Base-by-base conservation (phyloP, 1,284 basidiomycete genomes). In the Leccinum griseonigrum region DNA sequence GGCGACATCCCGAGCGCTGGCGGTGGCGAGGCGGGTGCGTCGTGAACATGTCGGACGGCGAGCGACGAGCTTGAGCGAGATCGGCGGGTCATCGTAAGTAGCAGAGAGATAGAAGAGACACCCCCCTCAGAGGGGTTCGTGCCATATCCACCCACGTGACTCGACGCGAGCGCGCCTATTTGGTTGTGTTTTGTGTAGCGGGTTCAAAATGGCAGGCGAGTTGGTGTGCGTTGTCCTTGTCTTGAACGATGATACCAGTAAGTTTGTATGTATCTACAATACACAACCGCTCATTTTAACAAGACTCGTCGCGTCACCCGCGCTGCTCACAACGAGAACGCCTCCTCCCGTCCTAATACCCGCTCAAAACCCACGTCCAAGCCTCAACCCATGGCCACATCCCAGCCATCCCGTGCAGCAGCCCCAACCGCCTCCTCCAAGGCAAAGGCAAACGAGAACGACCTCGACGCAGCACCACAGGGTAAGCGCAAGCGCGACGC, bases 401-500 rank as follows among this genome's bases (percentile, higher is more conserved):
- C 76, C 11, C 79, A 79, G 28, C 74, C 75, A 53, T 29, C 32
- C 62, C 79, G 83, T 50, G 80, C 78, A 56, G 77, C 4, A 36
- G 53, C 32, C 0, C 31, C 53, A 18, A 54, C 53, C 11, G 81
- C 80, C 2, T 79, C 82, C 14, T 84, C 83, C 16, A 77, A 78
- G 68, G 84, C 82, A 14, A 85, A 83, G 66, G 72, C 73, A 8
- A 74, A 72, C 54, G 77, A 79, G 60, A 72, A 77, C 60, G 83
- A 84, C 61, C 68, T 74, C 14, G 79, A 81, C 29, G 65, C 67
- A 3, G 69, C 78, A 10, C 78, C 79, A 10, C 74, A 76, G 10
- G 84, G 81, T 54, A 92, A 92, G 76, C 82, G 88, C 63, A 91
- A 92, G 73, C 85, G 90, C 56, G 87, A 90, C 61, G 87, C 88